Percentiles rank a stretch among this genome's conserved stretches.
phyloP scores from a whole-genome alignment of 1,139 yeast species.

The Taiozyma sp. region DNA sequence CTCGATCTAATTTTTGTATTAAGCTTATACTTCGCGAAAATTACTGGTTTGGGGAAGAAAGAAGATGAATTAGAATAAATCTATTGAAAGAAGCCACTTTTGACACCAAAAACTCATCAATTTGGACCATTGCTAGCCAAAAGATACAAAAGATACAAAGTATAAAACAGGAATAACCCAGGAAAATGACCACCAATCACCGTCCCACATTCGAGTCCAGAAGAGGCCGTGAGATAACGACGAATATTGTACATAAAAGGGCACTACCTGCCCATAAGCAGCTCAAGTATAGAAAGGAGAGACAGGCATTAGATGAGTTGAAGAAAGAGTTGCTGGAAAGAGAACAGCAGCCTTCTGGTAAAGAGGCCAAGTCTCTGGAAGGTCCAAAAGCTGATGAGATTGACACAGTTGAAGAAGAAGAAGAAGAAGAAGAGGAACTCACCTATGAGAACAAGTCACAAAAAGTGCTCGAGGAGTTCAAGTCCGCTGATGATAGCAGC shows the following conservation, averaged over 20 bases:
- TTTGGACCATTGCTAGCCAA: too few species aligned
- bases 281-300: slow-evolving; percentile 47
- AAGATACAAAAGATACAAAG: too few species aligned
- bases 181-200: slow-evolving; percentile 75
- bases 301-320: slow-evolving; percentile 19
- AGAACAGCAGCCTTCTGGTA: slow-evolving; percentile 10
- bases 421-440: slow-evolving; percentile 1
- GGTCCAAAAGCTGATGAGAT: not conserved
- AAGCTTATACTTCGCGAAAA: not conserved
- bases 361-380: slow-evolving; percentile 5
- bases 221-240: slow-evolving; percentile 47
- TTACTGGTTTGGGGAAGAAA: not conserved
- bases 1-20: not conserved
- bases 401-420: not conserved
- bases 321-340: slow-evolving; percentile 26
- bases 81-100: too few species aligned
- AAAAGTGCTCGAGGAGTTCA: slow-evolving; percentile 10
- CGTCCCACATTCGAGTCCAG: slow-evolving; percentile 89
- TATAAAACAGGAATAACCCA: too few species aligned
- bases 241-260: not conserved
- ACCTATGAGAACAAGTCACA: slow-evolving; percentile 15
- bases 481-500: slow-evolving; percentile 16
- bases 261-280: slow-evolving; percentile 51
- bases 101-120: too few species aligned
- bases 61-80: too few species aligned